Conservation (phyloP, 805 yeast species). For the Metschnikowia proteae region DNA sequence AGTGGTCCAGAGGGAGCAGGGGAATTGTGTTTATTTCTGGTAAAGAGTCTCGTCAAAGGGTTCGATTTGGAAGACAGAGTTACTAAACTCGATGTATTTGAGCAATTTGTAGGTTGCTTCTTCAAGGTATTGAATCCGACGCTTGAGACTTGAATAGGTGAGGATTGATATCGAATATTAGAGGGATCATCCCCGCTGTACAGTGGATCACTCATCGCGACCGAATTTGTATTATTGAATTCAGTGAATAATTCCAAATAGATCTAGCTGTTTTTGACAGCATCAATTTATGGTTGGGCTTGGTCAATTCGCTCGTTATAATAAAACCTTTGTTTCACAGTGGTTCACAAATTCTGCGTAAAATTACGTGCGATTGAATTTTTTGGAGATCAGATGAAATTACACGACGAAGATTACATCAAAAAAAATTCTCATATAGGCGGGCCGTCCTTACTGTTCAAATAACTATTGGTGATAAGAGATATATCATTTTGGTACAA, state of each 20-base stretch:
- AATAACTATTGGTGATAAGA: too few relatives aligned
- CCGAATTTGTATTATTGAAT: background rate
- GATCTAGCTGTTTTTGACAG: background rate
- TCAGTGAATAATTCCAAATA: background rate
- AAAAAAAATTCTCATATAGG: too few relatives aligned
- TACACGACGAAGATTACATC: background rate
- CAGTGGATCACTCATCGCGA: background rate
- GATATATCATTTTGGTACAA: background rate
- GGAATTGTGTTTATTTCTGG: slow-evolving; percentile 1
- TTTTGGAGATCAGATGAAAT: background rate
- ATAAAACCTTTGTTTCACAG: too few relatives aligned
- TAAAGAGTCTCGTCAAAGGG: slow-evolving; percentile 9
- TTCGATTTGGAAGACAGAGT: slow-evolving; percentile 4
- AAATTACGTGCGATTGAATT: background rate
- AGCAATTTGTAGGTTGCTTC: slow-evolving; percentile 12
- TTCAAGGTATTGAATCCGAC: slow-evolving; percentile 15
- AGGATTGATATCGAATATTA: background rate
- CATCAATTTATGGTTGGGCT: background rate
- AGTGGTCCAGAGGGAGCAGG: slow-evolving; percentile 2
- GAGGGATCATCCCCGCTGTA: background rate
- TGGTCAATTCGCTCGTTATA: too few relatives aligned
- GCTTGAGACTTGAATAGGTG: slow-evolving; percentile 11
- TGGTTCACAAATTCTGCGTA: background rate
- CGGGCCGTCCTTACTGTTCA: too few relatives aligned
- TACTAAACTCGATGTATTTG: slow-evolving; percentile 9